A percentile compares a stretch with the other conserved stretches of the same genome.
phyloP scores from a whole-genome alignment of 768 basidiomycete genomes.

The Pisolithus tinctorius region DNA sequence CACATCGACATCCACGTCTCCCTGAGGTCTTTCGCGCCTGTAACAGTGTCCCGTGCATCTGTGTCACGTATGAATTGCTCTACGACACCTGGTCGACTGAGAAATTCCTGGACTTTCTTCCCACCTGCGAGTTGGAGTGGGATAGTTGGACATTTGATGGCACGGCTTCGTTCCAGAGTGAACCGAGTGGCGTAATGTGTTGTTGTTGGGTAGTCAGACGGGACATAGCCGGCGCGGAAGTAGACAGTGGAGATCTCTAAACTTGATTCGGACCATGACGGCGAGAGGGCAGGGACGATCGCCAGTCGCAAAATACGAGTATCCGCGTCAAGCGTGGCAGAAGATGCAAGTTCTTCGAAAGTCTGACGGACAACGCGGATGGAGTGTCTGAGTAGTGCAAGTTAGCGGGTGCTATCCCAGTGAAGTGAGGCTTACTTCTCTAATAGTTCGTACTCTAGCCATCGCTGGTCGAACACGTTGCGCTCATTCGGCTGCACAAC shows the following conservation, averaged over 20 bases:
- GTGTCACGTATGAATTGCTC: conserved; percentile 56
- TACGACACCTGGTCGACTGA: conserved; percentile 65
- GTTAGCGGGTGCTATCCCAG: background rate
- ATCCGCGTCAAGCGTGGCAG: conserved; percentile 47
- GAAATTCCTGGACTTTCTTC: conserved; percentile 91
- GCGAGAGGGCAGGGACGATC: conserved; percentile 9
- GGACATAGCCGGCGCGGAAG: conserved; percentile 85
- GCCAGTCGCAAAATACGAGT: conserved; percentile 38
- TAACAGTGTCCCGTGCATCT: conserved; percentile 18
- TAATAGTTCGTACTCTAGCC: conserved; percentile 80
- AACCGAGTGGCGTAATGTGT: conserved; percentile 68
- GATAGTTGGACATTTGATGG: conserved; percentile 91
- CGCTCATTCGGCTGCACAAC: conserved; percentile 87
- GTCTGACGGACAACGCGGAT: conserved; percentile 75
- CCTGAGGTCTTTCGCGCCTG: conserved; percentile 43
- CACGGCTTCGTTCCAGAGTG: conserved; percentile 69
- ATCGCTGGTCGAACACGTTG: conserved; percentile 92
- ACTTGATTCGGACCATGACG: conserved; percentile 8
- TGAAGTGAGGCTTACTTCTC: conserved; percentile 47
- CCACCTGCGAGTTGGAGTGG: conserved; percentile 91
- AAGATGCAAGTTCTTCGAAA: conserved; percentile 55
- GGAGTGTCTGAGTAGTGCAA: conserved; percentile 44
- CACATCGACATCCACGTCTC: conserved; percentile 87
- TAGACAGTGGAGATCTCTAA: conserved; percentile 85
- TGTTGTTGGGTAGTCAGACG: conserved; percentile 66